These are phyloP conservation scores for Phaeodactylum tricornutum DNA, from an alignment of 108 stramenopile species.

Conservation along the genomic window DNA sequence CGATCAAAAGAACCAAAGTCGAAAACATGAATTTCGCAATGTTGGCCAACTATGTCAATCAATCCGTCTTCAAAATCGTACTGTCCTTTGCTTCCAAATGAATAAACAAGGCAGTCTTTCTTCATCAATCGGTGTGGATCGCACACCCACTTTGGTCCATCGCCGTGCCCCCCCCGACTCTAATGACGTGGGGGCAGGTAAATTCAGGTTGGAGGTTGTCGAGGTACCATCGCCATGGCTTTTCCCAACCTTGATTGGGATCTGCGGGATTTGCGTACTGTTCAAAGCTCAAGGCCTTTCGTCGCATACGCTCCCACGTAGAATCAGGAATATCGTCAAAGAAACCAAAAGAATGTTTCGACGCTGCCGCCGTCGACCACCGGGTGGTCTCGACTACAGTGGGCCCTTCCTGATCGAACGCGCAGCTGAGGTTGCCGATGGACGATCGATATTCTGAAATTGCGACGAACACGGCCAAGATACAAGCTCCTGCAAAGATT, in stretches of 20 bases:
- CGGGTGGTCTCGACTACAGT: no score
- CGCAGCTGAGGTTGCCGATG: no score
- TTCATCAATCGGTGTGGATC: conserved; percentile 4
- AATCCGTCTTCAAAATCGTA: conserved; percentile 33
- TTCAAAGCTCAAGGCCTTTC: no score
- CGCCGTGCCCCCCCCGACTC: conserved; percentile 32
- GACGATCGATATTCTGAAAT: no score
- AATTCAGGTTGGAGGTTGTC: conserved; percentile 47
- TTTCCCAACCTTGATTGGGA: background rate
- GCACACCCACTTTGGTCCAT: conserved; percentile 64
- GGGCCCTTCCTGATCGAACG: no score
- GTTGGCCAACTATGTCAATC: conserved; percentile 19
- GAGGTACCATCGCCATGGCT: conserved; percentile 4
- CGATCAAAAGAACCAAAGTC: conserved; percentile 25
- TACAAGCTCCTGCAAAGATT: no score
- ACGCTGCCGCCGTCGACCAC: no score
- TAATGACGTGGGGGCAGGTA: conserved; percentile 34
- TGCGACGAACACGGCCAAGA: no score
- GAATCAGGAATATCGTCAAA: conserved; percentile 26
- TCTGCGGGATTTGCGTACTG: background rate
- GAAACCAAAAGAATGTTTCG: conserved; percentile 24
- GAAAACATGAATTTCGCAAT: conserved; percentile 55
- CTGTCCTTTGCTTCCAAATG: conserved; percentile 41
- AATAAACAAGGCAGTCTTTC: conserved; percentile 36
- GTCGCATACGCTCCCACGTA: conserved; percentile 16